Conservation (phyloP, 192 early-diverging fungal species). For the Entophlyctis helioformis region DNA sequence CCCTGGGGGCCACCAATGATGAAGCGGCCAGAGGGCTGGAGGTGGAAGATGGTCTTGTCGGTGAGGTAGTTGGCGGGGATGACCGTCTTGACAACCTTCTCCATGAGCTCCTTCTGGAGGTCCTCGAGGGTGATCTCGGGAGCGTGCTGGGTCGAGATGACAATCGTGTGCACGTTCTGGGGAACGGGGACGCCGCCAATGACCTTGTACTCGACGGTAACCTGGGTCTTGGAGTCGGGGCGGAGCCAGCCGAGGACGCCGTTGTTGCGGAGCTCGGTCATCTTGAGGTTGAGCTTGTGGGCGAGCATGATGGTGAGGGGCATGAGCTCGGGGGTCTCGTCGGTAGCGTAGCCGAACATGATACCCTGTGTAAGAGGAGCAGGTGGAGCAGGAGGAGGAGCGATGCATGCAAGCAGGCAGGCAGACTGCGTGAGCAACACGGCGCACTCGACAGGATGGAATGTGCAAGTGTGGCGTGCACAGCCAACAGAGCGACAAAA, state of each 20-base stretch:
- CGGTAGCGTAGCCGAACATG: slow-evolving; percentile 85
- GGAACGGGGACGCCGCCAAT: slow-evolving; percentile 90
- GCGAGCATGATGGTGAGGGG: slow-evolving; percentile 87
- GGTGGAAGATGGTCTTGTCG: slow-evolving; percentile 83
- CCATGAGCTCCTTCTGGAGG: slow-evolving; percentile 75
- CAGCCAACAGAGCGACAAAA: background rate
- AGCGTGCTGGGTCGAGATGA: slow-evolving; percentile 95
- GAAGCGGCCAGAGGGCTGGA: slow-evolving; percentile 98
- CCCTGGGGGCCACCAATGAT: slow-evolving; percentile 99
- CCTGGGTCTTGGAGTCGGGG: slow-evolving; percentile 99
- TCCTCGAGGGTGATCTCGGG: slow-evolving; percentile 76
- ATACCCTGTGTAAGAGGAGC: no score
- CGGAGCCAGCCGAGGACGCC: slow-evolving; percentile 87
- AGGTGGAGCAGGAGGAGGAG: no score
- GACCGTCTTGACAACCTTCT: slow-evolving; percentile 85
- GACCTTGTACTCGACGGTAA: slow-evolving; percentile 97
- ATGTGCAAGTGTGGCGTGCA: background rate
- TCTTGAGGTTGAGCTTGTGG: slow-evolving; percentile 95
- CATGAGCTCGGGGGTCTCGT: slow-evolving; percentile 99
- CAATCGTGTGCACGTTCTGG: slow-evolving; percentile 90
- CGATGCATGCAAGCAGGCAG: no score
- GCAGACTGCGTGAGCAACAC: no score
- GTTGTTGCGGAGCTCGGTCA: slow-evolving; percentile 90
- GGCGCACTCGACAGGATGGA: no score
- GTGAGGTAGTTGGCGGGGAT: slow-evolving; percentile 85